Evolutionary conservation across 2,329 filamentous ascomycete species (phyloP), one percentile per base, ranked within the genome.

Genomic region (Shiraia sp.): DNA sequence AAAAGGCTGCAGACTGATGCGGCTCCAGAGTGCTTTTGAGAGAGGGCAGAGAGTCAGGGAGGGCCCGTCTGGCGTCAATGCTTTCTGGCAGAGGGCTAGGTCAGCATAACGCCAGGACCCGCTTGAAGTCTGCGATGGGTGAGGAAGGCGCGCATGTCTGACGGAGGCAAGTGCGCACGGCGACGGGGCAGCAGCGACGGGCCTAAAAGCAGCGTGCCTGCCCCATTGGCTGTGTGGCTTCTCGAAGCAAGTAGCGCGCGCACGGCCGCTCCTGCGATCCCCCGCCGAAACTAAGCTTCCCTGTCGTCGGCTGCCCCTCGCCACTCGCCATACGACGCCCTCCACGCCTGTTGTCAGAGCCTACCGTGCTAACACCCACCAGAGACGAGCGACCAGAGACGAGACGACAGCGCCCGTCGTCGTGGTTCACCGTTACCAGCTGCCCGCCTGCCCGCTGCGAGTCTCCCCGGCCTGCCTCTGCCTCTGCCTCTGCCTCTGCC

Each of bases 21-120:
- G 64, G 60, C 64, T 66, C 61, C n/a, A 55, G 61, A 56, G 59
- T 64, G 61, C 61, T 66, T 68, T 66, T 66, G 64, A 68, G 63
- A 54, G n/a, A 55, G 49, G 47, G 38, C 33, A 28, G 32, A 50
- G 47, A 46, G 44, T 47, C 50, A 53, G 50, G 47, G 43, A 51
- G 45, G 34, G 32, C 42, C 25, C 29, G 26, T 37, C 33, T 45
- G 46, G 42, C 42, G 32, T 40, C 51, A 42, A 36, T 52, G 51
- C 51, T 41, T 49, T 48, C n/a, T n/a, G 49, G 51, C 48, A 40
- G 47, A 47, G 47, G 46, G 47, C 45, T 53, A 49, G 48, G 51
- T 51, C 48, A 53, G 48, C 48, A 45, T n/a, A n/a, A n/a, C 45
- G 42, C 45, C 44, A 46, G 32, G 45, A 24, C 42, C 31, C 51